Evolutionary conservation across 2,329 filamentous ascomycete species (phyloP).

Genomic region (Aspergillus ruber): DNA sequence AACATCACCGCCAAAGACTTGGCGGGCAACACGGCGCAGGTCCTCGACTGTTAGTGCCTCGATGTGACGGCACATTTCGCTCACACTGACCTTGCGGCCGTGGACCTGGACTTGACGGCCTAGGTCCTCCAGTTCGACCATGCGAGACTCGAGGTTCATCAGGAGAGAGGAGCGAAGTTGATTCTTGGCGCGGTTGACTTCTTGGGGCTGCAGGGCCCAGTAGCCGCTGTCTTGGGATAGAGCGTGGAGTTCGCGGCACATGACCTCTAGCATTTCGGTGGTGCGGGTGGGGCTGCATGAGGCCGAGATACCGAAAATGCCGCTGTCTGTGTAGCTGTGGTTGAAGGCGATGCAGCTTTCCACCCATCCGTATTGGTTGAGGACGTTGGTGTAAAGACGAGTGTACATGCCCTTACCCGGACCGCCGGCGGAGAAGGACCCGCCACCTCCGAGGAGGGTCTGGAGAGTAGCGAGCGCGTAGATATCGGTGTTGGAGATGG

Average conservation of each 20-base stretch:
- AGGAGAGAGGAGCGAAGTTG: constrained; percentile 82
- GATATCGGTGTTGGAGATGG: constrained; percentile 84
- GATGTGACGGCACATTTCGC: constrained; percentile 87
- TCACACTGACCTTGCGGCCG: constrained; percentile 81
- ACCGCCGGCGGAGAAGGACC: constrained; percentile 92
- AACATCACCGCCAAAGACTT: constrained; percentile 71
- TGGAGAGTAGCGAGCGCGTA: constrained; percentile 94
- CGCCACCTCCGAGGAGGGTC: constrained; percentile 89
- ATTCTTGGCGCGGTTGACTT: constrained; percentile 93
- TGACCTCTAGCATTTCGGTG: constrained; percentile 81
- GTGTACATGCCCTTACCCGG: constrained; percentile 99
- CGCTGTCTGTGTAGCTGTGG: constrained; percentile 92
- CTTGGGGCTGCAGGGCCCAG: constrained; percentile 61
- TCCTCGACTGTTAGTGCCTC: constrained; percentile 74
- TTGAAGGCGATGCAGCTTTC: constrained; percentile 95
- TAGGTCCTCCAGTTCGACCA: constrained; percentile 96
- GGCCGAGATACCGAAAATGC: constrained; percentile 88
- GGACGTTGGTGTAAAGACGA: constrained; percentile 90
- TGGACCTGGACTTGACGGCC: constrained; percentile 96
- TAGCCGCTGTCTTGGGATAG: constrained; percentile 72
- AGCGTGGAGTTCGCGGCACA: constrained; percentile 80
- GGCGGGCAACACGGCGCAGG: constrained; percentile 69
- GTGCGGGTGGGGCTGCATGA: constrained; percentile 75
- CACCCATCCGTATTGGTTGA: constrained; percentile 97
- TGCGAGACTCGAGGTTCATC: constrained; percentile 95